phyloP scores from a whole-genome alignment of 345 rosid genomes.

The Brassica juncea region DNA sequence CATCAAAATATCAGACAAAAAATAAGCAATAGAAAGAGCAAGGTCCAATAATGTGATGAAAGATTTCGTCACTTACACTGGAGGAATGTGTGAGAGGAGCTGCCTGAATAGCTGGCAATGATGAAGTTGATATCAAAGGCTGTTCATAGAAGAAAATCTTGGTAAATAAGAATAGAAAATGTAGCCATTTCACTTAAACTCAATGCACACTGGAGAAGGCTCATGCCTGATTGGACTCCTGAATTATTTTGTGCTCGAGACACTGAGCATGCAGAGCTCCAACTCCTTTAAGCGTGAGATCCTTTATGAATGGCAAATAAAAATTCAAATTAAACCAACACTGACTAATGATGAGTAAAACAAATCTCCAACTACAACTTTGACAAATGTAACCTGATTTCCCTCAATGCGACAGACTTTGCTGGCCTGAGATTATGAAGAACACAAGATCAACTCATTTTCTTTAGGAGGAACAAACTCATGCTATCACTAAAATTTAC shows the following conservation, averaged over 20 bases:
- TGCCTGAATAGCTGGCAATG: constrained; percentile 42
- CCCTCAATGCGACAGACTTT: constrained; percentile 58
- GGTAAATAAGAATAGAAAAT: neutral
- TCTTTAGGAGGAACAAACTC: neutral
- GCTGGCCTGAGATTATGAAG: constrained; percentile 47
- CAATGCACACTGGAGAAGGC: constrained; percentile 1
- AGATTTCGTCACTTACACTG: constrained; percentile 43
- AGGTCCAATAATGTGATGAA: neutral
- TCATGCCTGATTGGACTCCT: constrained; percentile 53
- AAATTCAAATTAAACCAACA: constrained; percentile 7
- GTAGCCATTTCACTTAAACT: neutral
- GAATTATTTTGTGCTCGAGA: constrained; percentile 38
- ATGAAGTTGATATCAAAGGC: constrained; percentile 45
- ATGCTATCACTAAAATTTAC: constrained; percentile 8
- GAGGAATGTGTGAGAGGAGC: constrained; percentile 38
- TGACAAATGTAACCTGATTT: neutral
- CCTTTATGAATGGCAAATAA: constrained; percentile 11
- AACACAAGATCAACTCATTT: constrained; percentile 2
- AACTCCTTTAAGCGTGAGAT: constrained; percentile 50
- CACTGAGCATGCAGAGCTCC: constrained; percentile 44
- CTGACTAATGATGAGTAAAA: constrained; percentile 27
- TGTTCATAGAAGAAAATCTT: constrained; percentile 16
- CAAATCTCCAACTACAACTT: neutral
- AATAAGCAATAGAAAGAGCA: neutral
- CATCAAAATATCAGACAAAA: constrained; percentile 9